A percentile compares a stretch with the other conserved stretches of the same genome.
These are phyloP conservation scores for Flaveria sonorensis DNA, from an alignment of 129 eudicot species.

Conservation along the genomic window DNA sequence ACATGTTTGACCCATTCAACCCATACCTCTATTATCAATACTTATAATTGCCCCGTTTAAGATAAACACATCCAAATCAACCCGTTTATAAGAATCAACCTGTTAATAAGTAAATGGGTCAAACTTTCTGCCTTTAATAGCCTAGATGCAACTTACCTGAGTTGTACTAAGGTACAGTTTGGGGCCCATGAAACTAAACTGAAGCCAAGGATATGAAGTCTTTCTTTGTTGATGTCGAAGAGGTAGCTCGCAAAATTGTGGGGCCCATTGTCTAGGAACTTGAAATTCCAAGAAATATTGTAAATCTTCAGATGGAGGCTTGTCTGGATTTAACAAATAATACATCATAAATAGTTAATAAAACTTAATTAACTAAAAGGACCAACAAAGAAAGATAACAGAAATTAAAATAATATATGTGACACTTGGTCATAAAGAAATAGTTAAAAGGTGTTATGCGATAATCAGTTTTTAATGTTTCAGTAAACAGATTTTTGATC, in stretches of 20 bases:
- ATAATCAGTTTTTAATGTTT: neutral
- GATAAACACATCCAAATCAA: neutral
- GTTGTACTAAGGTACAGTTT: constrained; percentile 65
- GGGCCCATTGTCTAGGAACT: constrained; percentile 93
- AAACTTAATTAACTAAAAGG: neutral
- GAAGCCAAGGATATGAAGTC: constrained; percentile 59
- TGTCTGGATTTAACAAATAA: constrained; percentile 45
- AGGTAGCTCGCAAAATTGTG: constrained; percentile 80
- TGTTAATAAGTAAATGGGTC: neutral
- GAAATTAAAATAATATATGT: neutral
- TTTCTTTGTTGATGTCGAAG: constrained; percentile 76
- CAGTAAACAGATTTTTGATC: neutral
- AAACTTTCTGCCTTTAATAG: neutral
- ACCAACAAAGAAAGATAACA: constrained; percentile 1
- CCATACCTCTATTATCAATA: too few relatives aligned
- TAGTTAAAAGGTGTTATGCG: neutral
- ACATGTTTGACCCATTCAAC: neutral
- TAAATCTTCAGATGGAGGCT: constrained; percentile 75
- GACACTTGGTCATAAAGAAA: constrained; percentile 3
- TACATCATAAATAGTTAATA: constrained; percentile 6
- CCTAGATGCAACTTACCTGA: constrained; percentile 48
- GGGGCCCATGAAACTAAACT: constrained; percentile 68
- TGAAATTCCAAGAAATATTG: constrained; percentile 88
- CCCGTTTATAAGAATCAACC: neutral
- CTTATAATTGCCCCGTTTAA: neutral